Conservation (phyloP, 352 stramenopile species). For the Phytophthora palmivora region DNA sequence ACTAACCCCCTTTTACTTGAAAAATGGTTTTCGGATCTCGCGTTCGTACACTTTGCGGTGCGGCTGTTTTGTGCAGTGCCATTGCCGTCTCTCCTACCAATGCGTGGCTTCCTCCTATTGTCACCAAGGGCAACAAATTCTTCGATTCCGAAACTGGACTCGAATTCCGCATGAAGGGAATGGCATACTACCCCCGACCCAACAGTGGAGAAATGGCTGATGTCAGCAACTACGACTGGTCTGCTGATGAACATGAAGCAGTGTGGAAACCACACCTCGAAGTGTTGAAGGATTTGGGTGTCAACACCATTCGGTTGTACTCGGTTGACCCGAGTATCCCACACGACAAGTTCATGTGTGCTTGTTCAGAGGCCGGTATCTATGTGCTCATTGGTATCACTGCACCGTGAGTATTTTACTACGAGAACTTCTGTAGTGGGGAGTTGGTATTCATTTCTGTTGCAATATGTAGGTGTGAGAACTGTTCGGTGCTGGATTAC, state of each 20-base stretch:
- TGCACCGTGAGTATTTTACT: constrained; percentile 66
- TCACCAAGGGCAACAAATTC: constrained; percentile 86
- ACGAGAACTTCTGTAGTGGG: no score
- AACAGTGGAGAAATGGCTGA: constrained; percentile 66
- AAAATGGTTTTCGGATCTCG: constrained; percentile 35
- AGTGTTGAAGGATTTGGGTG: constrained; percentile 59
- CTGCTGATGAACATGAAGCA: constrained; percentile 58
- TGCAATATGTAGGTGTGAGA: no score
- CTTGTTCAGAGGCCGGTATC: constrained; percentile 63
- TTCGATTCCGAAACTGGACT: constrained; percentile 71
- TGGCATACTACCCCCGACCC: constrained; percentile 75
- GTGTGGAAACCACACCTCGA: constrained; percentile 70
- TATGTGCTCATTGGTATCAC: constrained; percentile 77
- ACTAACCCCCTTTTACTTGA: constrained; percentile 2
- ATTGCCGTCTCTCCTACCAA: constrained; percentile 22
- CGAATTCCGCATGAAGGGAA: constrained; percentile 80
- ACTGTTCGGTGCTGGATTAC: constrained; percentile 59
- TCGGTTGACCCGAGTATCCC: constrained; percentile 58
- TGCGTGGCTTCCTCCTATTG: constrained; percentile 58
- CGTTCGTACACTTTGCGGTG: constrained; percentile 25
- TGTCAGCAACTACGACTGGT: constrained; percentile 70
- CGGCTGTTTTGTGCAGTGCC: constrained; percentile 21
- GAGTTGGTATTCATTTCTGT: no score
- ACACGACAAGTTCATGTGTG: constrained; percentile 88
- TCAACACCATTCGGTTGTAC: constrained; percentile 39